Percentiles rank a stretch among this genome's conserved stretches.
Conservation (phyloP, 768 basidiomycete genomes). For the Sarcodon sp. region DNA sequence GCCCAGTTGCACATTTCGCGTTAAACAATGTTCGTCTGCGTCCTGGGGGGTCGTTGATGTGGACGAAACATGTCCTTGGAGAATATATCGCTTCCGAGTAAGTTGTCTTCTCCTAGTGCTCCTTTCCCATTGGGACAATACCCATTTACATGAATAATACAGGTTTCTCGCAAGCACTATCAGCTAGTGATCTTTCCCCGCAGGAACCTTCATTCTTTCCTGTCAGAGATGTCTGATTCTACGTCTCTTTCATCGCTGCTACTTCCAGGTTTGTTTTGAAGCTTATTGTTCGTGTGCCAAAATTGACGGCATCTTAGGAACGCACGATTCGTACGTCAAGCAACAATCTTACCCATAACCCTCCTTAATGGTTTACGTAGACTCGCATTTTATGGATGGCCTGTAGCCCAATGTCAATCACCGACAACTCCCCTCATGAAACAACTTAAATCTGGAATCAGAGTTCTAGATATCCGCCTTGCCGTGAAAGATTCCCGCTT, state of each 20-base stretch:
- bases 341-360: background rate
- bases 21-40: conserved; percentile 12
- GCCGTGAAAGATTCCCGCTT: conserved; percentile 50
- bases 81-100: conserved; percentile 42
- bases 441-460: conserved; percentile 70
- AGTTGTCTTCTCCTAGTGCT: conserved; percentile 7
- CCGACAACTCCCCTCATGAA: conserved; percentile 40
- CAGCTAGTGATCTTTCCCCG: conserved; percentile 45
- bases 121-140: background rate
- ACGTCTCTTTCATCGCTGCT: conserved; percentile 60
- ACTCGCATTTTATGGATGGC: conserved; percentile 80
- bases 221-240: conserved; percentile 51
- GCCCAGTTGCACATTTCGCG: background rate
- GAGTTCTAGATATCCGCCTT: conserved; percentile 73
- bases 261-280: conserved; percentile 50
- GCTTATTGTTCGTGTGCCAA: conserved; percentile 3
- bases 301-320: conserved; percentile 24
- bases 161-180: conserved; percentile 34
- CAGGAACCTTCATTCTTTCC: conserved; percentile 44
- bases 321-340: conserved; percentile 52
- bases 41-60: conserved; percentile 34
- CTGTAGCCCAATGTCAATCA: conserved; percentile 79
- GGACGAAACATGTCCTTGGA: conserved; percentile 39
- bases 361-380: conserved; percentile 19
- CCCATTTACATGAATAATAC: background rate